Conservation (phyloP, 2,329 filamentous ascomycete genomes). For the Leptographium wingfieldii region DNA sequence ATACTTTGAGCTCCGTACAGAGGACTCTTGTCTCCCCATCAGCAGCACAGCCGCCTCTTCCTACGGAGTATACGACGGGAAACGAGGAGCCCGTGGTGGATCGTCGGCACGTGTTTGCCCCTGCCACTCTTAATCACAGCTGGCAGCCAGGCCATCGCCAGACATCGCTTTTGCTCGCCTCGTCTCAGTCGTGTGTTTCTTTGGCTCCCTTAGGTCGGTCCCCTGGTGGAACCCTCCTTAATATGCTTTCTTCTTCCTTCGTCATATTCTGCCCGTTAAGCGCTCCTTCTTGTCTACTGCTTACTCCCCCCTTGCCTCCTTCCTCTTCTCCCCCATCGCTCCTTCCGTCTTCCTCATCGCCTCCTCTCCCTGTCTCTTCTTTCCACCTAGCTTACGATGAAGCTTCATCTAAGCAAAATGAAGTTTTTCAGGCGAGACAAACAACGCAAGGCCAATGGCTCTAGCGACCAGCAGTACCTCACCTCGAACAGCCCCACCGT, state of each 20-base stretch:
- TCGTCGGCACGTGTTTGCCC: not conserved
- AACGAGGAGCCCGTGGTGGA: no score
- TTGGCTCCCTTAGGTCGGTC: not conserved
- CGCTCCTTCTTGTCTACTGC: not conserved
- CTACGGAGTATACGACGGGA: no score
- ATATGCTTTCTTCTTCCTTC: not conserved
- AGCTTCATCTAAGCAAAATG: conserved; percentile 15
- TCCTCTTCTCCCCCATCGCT: not conserved
- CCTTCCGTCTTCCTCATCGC: not conserved
- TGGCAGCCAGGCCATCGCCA: not conserved
- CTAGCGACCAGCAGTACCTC: conserved; percentile 13
- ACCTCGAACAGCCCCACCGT: conserved; percentile 13
- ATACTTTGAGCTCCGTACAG: not conserved
- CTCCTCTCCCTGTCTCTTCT: not conserved
- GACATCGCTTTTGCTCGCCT: not conserved
- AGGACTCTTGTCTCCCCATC: not conserved
- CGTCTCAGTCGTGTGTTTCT: not conserved
- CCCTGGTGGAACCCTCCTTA: not conserved
- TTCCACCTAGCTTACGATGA: not conserved
- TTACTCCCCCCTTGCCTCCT: not conserved
- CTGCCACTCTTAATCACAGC: not conserved
- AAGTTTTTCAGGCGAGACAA: conserved; percentile 23
- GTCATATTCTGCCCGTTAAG: not conserved
- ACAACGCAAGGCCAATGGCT: conserved; percentile 14
- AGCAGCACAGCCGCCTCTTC: no score